Evolutionary conservation across 2,329 filamentous ascomycete genomes (phyloP), one percentile per base, ranked within the genome.

Genomic region (Intubia oerlemansii): DNA sequence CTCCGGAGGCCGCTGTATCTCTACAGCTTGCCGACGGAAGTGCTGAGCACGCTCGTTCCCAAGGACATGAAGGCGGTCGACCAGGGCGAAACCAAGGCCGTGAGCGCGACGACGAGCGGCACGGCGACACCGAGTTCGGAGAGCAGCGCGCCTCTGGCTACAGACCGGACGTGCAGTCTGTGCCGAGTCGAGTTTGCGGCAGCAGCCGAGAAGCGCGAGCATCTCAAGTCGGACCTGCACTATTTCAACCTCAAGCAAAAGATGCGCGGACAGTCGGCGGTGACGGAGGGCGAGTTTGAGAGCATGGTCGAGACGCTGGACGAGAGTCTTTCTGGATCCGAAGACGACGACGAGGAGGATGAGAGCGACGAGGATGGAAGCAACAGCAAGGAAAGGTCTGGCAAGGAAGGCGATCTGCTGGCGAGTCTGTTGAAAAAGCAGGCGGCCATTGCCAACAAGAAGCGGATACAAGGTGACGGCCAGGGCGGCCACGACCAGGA

Each of bases 201-300:
- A n/a, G n/a, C n/a, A n/a, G n/a, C n/a, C n/a, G n/a, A n/a, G n/a
- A n/a, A n/a, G n/a, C n/a, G n/a, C n/a, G n/a, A n/a, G n/a, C 88
- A 98, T 50, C 70, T 80, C 33, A 77, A 79, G 42, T 92, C 85
- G 8, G 88, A 98, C 44, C 60, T 90, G 27, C 88, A 98, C 48
- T 66, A 75, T 38, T 98, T 93, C 53, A 98, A 98, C 46, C 53
- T 95, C 35, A 95, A 92, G 51, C 78, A 85, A 46, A 91, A 80
- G 54, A 54, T 92, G 32, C 70, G 80, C 26, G 79, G 79, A 0
- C 59, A 62, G 33, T 62, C 61, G 8, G 52, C 78, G 0, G 74
- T 93, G 2, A 66, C 68, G 2, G 88, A 98, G 44, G 48, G 45
- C 7, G 82, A 92, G 19, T 98, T 98, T 39, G 79, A 88, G 46